Evolutionary conservation across 305 asterid genomes (phyloP), one percentile per base, ranked within the genome.

Genomic region (Rubia balearica): DNA sequence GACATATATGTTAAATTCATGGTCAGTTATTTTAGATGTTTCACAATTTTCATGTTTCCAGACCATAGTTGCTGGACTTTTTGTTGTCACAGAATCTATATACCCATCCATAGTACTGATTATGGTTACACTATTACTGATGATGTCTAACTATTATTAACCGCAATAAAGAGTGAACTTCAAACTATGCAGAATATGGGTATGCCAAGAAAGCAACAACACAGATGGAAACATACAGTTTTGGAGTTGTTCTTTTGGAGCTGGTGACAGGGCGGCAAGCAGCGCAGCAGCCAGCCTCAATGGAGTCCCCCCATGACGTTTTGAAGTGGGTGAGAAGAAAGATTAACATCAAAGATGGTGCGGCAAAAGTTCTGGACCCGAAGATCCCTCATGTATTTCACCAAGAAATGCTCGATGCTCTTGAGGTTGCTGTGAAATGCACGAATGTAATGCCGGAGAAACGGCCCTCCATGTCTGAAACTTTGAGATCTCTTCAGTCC

Each of bases 321-420:
- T 92, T 91, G 53, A 85, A 80, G 74, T 91, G 88, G 91, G 97
- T 91, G 42, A 81, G 97, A 69, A 87, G 96, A 79, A 91, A 91
- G 78, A 79, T 91, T 48, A 88, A 90, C 86, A 87, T 88, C 61
- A 81, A 80, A 9, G 75, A 85, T 70, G 98, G 96, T 43, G 77
- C 85, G 53, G 11, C 71, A 53, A 83, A 79, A 74, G 87, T 88
- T 82, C 85, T 91, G n/a, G 96, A 91, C 77, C 85, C 87, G 0
- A 85, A 74, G 80, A 85, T 89, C 49, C 81, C 87, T 17, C 76
- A 71, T 60, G 77, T 83, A 30, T 85, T 75, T 76, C 85, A 75
- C 46, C 79, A 73, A 69, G 85, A 81, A 75, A 87, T 88, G 93
- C 77, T 81, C 76, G 83, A 74, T 61, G 96, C 84, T 68, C 88